Base-by-base conservation (phyloP, 352 stramenopile genomes). In the Globisporangium apiculatum region DNA sequence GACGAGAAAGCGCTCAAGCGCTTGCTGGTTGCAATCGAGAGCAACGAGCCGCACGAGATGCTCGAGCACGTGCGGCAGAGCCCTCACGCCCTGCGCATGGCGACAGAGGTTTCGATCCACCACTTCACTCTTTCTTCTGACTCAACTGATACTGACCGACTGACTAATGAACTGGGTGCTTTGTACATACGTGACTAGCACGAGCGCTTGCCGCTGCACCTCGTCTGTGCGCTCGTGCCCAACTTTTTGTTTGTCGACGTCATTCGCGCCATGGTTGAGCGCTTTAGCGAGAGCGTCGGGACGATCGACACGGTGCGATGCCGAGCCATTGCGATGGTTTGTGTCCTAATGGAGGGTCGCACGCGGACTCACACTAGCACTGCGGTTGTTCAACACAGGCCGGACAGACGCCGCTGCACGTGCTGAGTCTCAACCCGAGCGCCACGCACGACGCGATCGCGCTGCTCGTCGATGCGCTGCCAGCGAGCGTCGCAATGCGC, bases 241-340 rank as follows among this genome's bases (percentile, higher is more conserved):
- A 80, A 76, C 57, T 79, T 77, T n/a, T 67, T 72, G 36, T 86
- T 76, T 36, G 59, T 80, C 14, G 74, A 87, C 48, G 45, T 85
- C 10, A 71, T 90, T n/a, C 74, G 66, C 9, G 73, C 75, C 58
- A 75, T 82, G 66, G 59, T 79, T 2, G 69, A 68, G 15, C 67
- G 61, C 10, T 74, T 72, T 24, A 58, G 62, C 14, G 69, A 78
- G 45, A 76, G 64, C 11, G 60, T 55, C 7, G 66, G 58, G 0
- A 68, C 36, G 31, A 75, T 69, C n/a, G 69, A 90, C 38, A 72
- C 71, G 61, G 77, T 84, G 65, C 14, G 14, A 31, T 31, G 2
- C 24, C 24, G 24, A 31, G 24, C 1, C 1, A 31, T 3, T 31
- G 24, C 10, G 8, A 47, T 6, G 8, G 37, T 1, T 5, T 36